A percentile compares a stretch with the other conserved stretches of the same genome.
These are phyloP conservation scores for Sphagnum contortum DNA, from an alignment of 225 moss, liverwort and hornwort genomes.

Conservation along the genomic window DNA sequence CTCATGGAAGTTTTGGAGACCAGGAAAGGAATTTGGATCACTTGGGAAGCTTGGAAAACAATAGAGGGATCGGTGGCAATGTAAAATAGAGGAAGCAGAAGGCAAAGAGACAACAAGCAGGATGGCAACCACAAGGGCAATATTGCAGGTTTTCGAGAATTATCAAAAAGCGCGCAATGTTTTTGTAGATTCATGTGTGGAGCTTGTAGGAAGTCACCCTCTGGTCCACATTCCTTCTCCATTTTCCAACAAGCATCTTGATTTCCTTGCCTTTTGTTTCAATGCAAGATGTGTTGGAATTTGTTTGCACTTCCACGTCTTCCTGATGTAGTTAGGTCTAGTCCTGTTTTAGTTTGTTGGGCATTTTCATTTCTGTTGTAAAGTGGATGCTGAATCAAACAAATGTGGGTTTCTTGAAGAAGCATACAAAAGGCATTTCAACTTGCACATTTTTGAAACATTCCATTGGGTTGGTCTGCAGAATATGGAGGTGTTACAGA, in stretches of 20 bases:
- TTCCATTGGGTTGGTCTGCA: conserved; percentile 12
- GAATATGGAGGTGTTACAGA: conserved; percentile 73
- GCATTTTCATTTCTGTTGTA: neutral
- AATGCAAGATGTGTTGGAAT: neutral
- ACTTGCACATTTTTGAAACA: no score
- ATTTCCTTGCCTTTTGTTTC: neutral
- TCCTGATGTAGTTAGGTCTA: neutral
- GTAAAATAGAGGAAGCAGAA: no score
- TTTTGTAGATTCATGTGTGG: conserved; percentile 25
- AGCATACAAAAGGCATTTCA: no score
- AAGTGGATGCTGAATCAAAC: neutral
- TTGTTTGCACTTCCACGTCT: neutral
- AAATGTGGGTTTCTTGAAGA: no score
- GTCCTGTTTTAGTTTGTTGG: neutral
- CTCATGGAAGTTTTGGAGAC: no score
- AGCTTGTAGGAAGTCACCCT: conserved; percentile 18
- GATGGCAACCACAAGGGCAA: conserved; percentile 48
- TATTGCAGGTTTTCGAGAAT: conserved; percentile 35
- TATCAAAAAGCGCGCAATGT: conserved; percentile 30
- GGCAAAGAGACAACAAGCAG: no score
- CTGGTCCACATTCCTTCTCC: conserved; percentile 4
- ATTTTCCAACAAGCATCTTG: neutral
- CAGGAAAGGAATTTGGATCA: no score
- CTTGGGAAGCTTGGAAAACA: no score
- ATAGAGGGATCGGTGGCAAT: no score